These are phyloP conservation scores for Venustampulla echinocandica DNA, from an alignment of 495 filamentous ascomycete species.

Conservation along the genomic window DNA sequence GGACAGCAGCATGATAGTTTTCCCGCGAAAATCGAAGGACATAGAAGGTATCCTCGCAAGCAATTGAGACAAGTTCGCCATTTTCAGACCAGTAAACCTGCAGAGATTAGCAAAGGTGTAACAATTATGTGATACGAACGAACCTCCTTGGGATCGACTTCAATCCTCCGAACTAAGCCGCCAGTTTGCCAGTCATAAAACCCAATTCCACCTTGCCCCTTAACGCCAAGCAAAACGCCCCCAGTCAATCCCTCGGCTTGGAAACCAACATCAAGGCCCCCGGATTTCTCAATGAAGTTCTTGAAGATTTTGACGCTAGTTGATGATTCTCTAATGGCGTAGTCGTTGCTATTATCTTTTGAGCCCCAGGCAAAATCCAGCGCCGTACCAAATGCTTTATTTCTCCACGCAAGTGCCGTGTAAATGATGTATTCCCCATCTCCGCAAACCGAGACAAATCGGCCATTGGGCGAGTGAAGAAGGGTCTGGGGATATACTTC, in stretches of 20 bases:
- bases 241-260: slow-evolving; percentile 86
- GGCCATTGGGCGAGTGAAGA: slow-evolving; percentile 91
- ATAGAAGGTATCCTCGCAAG: slow-evolving; percentile 93
- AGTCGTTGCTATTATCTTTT: slow-evolving; percentile 97
- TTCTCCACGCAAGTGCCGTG: slow-evolving; percentile 92
- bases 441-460: slow-evolving; percentile 93
- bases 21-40: slow-evolving; percentile 86
- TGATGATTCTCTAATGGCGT: slow-evolving; percentile 86
- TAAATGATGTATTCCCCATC: slow-evolving; percentile 99
- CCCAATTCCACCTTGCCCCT: slow-evolving; percentile 87
- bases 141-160: slow-evolving; percentile 80
- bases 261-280: slow-evolving; percentile 89
- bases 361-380: slow-evolving; percentile 96
- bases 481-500: slow-evolving; percentile 95
- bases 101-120: slow-evolving; percentile 13
- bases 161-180: slow-evolving; percentile 82
- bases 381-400: slow-evolving; percentile 92
- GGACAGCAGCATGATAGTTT: slow-evolving; percentile 71
- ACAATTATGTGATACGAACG: slow-evolving; percentile 20
- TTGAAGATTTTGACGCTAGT: slow-evolving; percentile 94
- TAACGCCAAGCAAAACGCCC: slow-evolving; percentile 88
- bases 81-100: slow-evolving; percentile 96
- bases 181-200: slow-evolving; percentile 96
- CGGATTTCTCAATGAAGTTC: slow-evolving; percentile 90
- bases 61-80: slow-evolving; percentile 85